Evolutionary conservation across 2,329 filamentous ascomycete species (phyloP), one percentile per base, ranked within the genome.

Genomic region (Hypoxylon sp.): DNA sequence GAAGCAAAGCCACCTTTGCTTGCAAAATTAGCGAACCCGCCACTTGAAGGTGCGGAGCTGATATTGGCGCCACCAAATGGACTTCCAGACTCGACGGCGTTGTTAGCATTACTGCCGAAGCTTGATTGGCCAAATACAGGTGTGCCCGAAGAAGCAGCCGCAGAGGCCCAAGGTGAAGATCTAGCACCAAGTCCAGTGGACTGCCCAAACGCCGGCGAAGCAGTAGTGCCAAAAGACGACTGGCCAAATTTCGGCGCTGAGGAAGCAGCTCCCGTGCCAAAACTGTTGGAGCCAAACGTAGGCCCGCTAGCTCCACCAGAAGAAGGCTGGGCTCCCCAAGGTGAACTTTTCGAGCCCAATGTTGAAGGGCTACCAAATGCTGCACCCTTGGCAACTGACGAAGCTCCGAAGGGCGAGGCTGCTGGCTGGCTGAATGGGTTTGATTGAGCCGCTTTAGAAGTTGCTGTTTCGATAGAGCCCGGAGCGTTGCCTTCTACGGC

Each of bases 101-200:
- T 61, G 25, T 57, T 67, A 4, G 75, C 53, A 58, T 78, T 61
- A 27, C 35, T 80, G 6, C 84, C 75, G 61, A 88, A 87, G 13
- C 84, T 82, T 6, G 85, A 78, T 74, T 89, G 86, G 1, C 88
- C 88, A 77, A 90, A 90, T 1, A 85, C 80, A 17, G 86, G 81
- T 3, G 79, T 69, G 17, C 77, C 74, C 33, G 78, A 71, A 44
- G 79, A 72, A 4, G 81, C 69, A 2, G 81, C 77, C 20, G 73
- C 80, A 20, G 82, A 74, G 3, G 81, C 82, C 88, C 88, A 90
- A 10, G 86, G 86, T 4, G 88, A 90, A 2, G 81, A 72, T 68
- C 84, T 85, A 50, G 81, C 72, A 1, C 85, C 85, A 30, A 85
- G 73, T 11, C 81, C 81, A 6, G 85, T 81, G 14, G 86, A 80